Evolutionary conservation across 371 early-diverging fungal genomes (phyloP), one percentile per base, ranked within the genome.

Genomic region (Catenaria anguillulae): DNA sequence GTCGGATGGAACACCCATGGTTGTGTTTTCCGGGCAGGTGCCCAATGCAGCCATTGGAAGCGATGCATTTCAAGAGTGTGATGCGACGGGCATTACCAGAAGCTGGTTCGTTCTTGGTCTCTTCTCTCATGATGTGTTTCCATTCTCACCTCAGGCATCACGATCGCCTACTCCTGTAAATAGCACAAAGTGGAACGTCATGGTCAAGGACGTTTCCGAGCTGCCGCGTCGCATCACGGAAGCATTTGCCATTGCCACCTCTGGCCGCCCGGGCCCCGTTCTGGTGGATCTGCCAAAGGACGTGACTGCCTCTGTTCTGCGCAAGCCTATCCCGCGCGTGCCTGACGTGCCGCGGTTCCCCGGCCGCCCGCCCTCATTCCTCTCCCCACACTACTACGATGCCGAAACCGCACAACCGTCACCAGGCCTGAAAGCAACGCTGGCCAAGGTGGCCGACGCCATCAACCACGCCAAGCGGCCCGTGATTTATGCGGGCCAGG

Each of bases 61-160:
- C 0, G 97, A 97, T 69, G 93, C 93, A 37, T 97, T 94, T 83
- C 95, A 97, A 76, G 95, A 97, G 79, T 95, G 94, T 61, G 97
- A 97, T 70, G 80, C 93, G 31, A 81, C 94, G 42, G 95, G 95
- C 63, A 93, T 97, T 68, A 86, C 92, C 60, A 83, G 97, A 33
- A 73, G 88, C n/a, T n/a, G n/a, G n/a, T n/a, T n/a, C n/a, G n/a
- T n/a, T n/a, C n/a, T n/a, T n/a, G n/a, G n/a, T n/a, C n/a, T n/a
- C n/a, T n/a, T n/a, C n/a, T n/a, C 94, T 94, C 77, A 91, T 95
- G 67, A 88, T 63, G 66, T n/a, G 35, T 61, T 26, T 0, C 40
- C 55, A 19, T 21, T 21, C 31, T 19, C 13, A 37, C 19, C n/a
- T 56, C 0, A 33, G 24, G 43, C 56, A 35, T n/a, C n/a, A n/a